Conservation (phyloP, 345 rosid genomes). For the Euphorbia peplus region DNA sequence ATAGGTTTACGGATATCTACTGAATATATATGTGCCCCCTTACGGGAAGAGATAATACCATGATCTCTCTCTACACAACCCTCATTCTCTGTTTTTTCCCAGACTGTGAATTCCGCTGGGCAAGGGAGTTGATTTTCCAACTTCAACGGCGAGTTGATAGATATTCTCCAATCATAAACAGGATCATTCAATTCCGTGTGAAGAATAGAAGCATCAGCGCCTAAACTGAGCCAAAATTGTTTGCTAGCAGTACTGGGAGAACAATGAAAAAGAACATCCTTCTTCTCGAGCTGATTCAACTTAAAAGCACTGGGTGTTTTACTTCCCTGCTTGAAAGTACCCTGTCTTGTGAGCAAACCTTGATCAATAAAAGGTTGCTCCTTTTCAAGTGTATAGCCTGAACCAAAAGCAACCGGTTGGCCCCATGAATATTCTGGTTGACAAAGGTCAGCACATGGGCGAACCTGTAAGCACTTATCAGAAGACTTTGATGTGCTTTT, state of each 20-base stretch:
- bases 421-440: conserved; percentile 72
- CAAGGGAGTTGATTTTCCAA: conserved; percentile 95
- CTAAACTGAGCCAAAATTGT: conserved; percentile 82
- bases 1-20: conserved; percentile 72
- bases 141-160: conserved; percentile 80
- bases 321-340: conserved; percentile 54
- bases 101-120: conserved; percentile 74
- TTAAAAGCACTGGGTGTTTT: conserved; percentile 48
- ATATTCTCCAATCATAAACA: conserved; percentile 94
- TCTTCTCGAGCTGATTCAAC: conserved; percentile 83
- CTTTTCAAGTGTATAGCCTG: conserved; percentile 54
- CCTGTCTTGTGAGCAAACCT: conserved; percentile 58
- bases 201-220: conserved; percentile 88
- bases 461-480: conserved; percentile 63
- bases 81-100: conserved; percentile 82
- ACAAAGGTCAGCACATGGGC: conserved; percentile 56
- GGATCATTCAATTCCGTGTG: conserved; percentile 87
- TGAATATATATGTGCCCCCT: conserved; percentile 58
- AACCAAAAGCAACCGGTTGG: conserved; percentile 46
- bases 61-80: conserved; percentile 55
- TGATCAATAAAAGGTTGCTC: conserved; percentile 73
- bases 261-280: conserved; percentile 77
- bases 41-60: conserved; percentile 62
- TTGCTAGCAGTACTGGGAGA: conserved; percentile 50
- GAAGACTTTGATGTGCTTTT: conserved; percentile 63